Evolutionary conservation across 257 asterid species (phyloP).

Genomic region (Lithospermum erythrorhizon): DNA sequence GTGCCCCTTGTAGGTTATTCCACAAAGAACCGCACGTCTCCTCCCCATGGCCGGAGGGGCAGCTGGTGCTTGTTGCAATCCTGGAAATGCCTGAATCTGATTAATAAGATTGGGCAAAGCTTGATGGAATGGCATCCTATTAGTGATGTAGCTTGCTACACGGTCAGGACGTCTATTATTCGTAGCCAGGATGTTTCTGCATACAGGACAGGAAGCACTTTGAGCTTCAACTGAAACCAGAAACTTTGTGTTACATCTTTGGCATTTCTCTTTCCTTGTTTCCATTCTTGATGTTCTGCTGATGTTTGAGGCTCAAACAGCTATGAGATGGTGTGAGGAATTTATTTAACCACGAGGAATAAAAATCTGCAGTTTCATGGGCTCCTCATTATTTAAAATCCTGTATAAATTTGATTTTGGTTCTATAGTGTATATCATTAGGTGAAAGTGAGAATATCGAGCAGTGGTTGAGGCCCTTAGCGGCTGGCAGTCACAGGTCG

Average conservation of each 20-base stretch:
- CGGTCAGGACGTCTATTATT: background rate
- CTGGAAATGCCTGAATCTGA: slow-evolving; percentile 9
- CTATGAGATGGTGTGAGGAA: background rate
- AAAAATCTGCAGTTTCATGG: background rate
- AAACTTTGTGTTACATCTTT: slow-evolving; percentile 21
- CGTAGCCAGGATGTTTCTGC: slow-evolving; percentile 5
- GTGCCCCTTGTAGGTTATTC: slow-evolving; percentile 47
- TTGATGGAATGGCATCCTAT: slow-evolving; percentile 13
- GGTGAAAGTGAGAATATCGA: too few species aligned
- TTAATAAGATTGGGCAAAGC: slow-evolving; percentile 19
- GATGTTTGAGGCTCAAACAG: background rate
- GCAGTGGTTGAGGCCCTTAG: too few species aligned
- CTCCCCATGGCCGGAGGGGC: slow-evolving; percentile 26
- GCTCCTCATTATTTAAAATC: background rate
- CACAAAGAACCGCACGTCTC: slow-evolving; percentile 60
- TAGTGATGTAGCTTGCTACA: slow-evolving; percentile 17
- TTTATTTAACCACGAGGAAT: background rate
- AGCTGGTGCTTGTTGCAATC: slow-evolving; percentile 3
- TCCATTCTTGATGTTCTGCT: slow-evolving; percentile 14
- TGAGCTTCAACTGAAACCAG: slow-evolving; percentile 20
- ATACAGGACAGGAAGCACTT: slow-evolving; percentile 17
- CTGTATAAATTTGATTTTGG: background rate
- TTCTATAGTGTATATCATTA: background rate
- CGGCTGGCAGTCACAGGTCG: too few species aligned
- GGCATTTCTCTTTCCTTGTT: slow-evolving; percentile 24